These are phyloP conservation scores for Suhomyces emberorum DNA, from an alignment of 805 yeast genomes.

Conservation along the genomic window DNA sequence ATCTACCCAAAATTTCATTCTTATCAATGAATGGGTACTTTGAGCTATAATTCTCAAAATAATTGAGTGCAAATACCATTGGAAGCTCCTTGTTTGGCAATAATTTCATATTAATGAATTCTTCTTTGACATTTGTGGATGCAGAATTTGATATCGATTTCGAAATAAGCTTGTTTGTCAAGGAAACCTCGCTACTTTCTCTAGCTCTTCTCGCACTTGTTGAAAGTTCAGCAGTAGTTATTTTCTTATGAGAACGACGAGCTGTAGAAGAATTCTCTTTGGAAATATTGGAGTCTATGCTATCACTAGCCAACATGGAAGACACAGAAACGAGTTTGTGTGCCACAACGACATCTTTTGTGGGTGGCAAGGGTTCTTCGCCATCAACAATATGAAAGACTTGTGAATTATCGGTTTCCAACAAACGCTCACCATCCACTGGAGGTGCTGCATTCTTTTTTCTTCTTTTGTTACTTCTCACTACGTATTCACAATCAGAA, in stretches of 20 bases:
- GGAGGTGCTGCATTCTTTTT: slow-evolving; percentile 8
- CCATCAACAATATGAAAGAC: slow-evolving; percentile 6
- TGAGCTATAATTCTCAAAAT: slow-evolving; percentile 35
- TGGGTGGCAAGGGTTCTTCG: slow-evolving; percentile 3
- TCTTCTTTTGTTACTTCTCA: slow-evolving; percentile 27
- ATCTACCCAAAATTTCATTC: slow-evolving; percentile 16
- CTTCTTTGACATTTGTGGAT: slow-evolving; percentile 21
- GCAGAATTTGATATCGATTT: neutral
- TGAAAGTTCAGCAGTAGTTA: slow-evolving; percentile 6
- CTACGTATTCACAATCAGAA: slow-evolving; percentile 36
- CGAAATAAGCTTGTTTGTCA: slow-evolving; percentile 3
- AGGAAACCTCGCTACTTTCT: slow-evolving; percentile 2
- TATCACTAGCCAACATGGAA: slow-evolving; percentile 17
- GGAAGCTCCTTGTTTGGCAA: slow-evolving; percentile 29
- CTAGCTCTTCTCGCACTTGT: slow-evolving; percentile 9
- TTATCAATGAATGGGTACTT: slow-evolving; percentile 35
- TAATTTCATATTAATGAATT: slow-evolving; percentile 34
- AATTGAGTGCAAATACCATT: slow-evolving; percentile 28
- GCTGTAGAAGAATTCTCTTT: neutral
- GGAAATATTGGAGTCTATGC: slow-evolving; percentile 2
- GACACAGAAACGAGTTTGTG: slow-evolving; percentile 22
- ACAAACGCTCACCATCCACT: slow-evolving; percentile 1
- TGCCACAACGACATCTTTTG: slow-evolving; percentile 7
- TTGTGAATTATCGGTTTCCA: slow-evolving; percentile 3
- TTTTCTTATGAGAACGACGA: slow-evolving; percentile 5